A percentile compares a stretch with the other conserved stretches of the same genome.
phyloP scores from a whole-genome alignment of 192 early-diverging fungal genomes.

The Dispira parvispora region DNA sequence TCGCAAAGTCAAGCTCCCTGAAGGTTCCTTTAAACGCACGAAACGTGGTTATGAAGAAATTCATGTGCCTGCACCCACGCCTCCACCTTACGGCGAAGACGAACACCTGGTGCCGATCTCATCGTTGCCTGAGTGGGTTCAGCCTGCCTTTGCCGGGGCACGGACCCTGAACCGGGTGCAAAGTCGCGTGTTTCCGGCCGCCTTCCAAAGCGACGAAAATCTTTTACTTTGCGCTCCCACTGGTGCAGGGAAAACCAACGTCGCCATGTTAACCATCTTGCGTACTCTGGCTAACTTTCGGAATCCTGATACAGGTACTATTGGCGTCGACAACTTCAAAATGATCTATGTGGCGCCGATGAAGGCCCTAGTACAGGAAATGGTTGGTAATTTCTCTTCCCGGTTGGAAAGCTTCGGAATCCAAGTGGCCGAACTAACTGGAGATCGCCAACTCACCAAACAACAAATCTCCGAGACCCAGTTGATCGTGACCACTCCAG shows the following conservation, averaged over 20 bases:
- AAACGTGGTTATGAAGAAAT: constrained; percentile 91
- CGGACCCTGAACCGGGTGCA: constrained; percentile 77
- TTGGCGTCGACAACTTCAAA: constrained; percentile 77
- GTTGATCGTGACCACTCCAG: constrained; percentile 95
- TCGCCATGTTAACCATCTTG: constrained; percentile 90
- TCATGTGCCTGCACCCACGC: constrained; percentile 78
- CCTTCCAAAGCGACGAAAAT: constrained; percentile 79
- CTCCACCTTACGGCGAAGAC: constrained; percentile 33
- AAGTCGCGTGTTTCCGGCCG: constrained; percentile 70
- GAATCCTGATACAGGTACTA: constrained; percentile 46
- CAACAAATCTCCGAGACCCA: constrained; percentile 91
- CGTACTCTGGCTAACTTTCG: constrained; percentile 71
- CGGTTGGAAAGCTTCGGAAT: constrained; percentile 65
- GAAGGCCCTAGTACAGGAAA: constrained; percentile 98
- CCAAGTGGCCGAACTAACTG: constrained; percentile 90
- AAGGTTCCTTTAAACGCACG: constrained; percentile 77
- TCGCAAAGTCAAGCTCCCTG: constrained; percentile 79
- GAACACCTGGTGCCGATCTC: constrained; percentile 49
- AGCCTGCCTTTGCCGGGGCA: constrained; percentile 50
- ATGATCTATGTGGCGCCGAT: constrained; percentile 98
- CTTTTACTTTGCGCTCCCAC: constrained; percentile 97
- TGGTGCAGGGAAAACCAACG: constrained; percentile 97
- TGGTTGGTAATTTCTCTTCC: constrained; percentile 75
- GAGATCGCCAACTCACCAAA: constrained; percentile 93
- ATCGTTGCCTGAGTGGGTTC: constrained; percentile 66